Percentiles rank a stretch among this genome's conserved stretches.
phyloP scores from a whole-genome alignment of 78 protist species.

The Dictyostelium purpureum region DNA sequence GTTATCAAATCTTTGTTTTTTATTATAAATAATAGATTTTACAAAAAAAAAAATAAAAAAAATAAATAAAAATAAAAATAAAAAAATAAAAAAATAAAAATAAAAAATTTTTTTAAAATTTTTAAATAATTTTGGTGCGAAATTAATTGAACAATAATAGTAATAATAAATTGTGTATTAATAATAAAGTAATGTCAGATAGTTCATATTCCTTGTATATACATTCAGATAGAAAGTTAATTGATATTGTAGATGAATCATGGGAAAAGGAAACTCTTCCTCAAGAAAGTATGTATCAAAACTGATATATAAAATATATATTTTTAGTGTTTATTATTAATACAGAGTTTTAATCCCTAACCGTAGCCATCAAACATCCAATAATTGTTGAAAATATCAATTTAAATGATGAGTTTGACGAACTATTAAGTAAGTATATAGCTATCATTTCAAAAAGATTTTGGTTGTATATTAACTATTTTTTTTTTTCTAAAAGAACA shows the following conservation, averaged over 20 bases:
- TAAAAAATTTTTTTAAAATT: neutral
- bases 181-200: no score
- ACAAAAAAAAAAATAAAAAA: neutral
- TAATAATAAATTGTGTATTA: no score
- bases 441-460: neutral
- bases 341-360: neutral
- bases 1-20: no score
- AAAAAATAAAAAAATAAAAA: neutral
- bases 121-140: no score
- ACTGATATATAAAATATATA: neutral
- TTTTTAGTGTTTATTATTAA: no score
- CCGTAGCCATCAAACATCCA: neutral
- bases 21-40: neutral
- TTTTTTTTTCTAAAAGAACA: neutral
- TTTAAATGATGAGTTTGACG: conserved; percentile 15
- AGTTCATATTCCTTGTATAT: conserved; percentile 12
- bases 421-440: neutral
- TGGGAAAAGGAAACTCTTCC: conserved; percentile 8
- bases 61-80: neutral
- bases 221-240: neutral
- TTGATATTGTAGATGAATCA: neutral
- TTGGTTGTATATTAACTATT: neutral
- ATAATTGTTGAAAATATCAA: neutral
- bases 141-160: no score
- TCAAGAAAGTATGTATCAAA: neutral